Conservation (phyloP, 805 yeast genomes). For the Candida nanaspora region DNA sequence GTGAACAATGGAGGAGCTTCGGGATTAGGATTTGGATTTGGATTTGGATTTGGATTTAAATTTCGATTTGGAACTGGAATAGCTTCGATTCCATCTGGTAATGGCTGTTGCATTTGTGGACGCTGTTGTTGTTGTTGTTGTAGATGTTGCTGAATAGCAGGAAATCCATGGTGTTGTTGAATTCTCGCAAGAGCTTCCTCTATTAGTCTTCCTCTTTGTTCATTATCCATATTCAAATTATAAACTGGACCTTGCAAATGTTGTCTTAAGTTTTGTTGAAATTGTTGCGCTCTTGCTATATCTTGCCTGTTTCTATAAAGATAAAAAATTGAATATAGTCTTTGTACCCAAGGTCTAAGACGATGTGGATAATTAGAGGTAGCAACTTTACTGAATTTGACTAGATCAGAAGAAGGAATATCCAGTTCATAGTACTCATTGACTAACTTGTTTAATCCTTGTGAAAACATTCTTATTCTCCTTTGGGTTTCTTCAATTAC, state of each 20-base stretch:
- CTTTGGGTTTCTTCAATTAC: constrained; percentile 4
- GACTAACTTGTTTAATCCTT: constrained; percentile 20
- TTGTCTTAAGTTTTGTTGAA: background rate
- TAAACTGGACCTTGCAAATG: no score
- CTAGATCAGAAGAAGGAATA: constrained; percentile 19
- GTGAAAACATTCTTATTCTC: constrained; percentile 17
- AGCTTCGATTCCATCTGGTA: constrained; percentile 4
- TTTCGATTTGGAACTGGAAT: constrained; percentile 2
- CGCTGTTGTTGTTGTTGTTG: constrained; percentile 1
- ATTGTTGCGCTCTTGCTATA: constrained; percentile 1
- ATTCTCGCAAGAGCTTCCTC: no score
- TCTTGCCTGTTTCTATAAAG: constrained; percentile 6
- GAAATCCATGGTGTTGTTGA: no score
- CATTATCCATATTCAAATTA: no score
- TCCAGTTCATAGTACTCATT: constrained; percentile 21
- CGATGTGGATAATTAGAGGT: constrained; percentile 22
- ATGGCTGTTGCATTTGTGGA: constrained; percentile 15
- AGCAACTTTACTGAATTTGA: constrained; percentile 24
- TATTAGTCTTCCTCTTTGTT: no score
- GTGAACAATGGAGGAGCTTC: no score
- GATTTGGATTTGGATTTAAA: constrained; percentile 1
- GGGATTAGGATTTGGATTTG: no score
- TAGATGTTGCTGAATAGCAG: no score
- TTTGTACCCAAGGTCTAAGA: constrained; percentile 23
- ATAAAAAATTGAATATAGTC: constrained; percentile 23